Base-by-base conservation (phyloP, 2,329 filamentous ascomycete species). In the Furcasterigmium sp. region DNA sequence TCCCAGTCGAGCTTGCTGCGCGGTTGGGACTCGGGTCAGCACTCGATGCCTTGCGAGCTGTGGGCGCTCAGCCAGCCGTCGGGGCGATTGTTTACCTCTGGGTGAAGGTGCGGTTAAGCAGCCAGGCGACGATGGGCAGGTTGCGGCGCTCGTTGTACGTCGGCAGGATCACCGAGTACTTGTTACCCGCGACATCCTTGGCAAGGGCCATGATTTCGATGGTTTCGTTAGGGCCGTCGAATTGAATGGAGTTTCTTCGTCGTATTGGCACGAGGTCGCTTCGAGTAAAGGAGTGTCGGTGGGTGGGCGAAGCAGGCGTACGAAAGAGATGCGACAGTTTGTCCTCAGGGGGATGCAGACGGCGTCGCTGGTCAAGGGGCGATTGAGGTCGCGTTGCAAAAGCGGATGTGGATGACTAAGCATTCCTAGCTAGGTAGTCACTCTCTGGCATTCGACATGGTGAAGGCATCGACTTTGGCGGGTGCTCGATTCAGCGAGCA, bases 81-180 rank as follows among this genome's bases (percentile, higher is more conserved):
- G 29, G 13, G 7, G 29, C n/a, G 23, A 14, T 35, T 37, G 57
- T 80, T 51, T 74, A 96, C 91, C 86, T 77, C 65, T 95, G 82
- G 41, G 84, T 88, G 67, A 97, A 97, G 50, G 85, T 96, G 65
- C 84, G 85, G 72, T 95, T 87, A 54, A 98, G 78, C 65, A 98
- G 74, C 88, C 90, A 97, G 59, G 85, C 81, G 62, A 97, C 89
- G 64, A 98, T 93, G 58, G 93, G 93, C 54, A 98, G 82, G 72
- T 98, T 98, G 67, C 83, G 84, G 62, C 93, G 88, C 79, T 98
- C 93, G 67, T 98, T 97, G 81, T 95, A 98, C 49, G 93, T 98
- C 45, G 93, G 93, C 52, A 98, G 82, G 62, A 98, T 91, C 62
- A 98, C 85, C 54, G 91, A 95, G 78, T 96, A 98, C 71, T 91